Percentiles rank a stretch among this genome's conserved stretches.
Evolutionary conservation across 2,329 filamentous ascomycete species (phyloP).

Genomic region (Elsinoe australis): DNA sequence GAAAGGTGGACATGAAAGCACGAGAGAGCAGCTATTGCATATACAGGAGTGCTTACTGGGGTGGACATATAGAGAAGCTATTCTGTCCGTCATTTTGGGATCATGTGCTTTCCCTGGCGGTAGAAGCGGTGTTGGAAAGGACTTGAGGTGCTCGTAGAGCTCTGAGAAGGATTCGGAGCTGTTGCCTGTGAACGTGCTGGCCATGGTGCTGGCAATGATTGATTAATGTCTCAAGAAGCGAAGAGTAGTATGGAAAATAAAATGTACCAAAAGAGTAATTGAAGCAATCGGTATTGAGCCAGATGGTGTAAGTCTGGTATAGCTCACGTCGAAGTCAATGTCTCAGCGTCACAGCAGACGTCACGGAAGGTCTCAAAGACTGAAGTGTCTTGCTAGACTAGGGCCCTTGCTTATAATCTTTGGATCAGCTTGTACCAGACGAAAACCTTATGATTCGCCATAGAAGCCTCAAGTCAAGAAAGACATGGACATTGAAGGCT

Average conservation of each 20-base stretch:
- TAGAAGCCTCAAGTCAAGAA: no score
- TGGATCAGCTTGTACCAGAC: no score
- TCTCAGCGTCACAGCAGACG: slow-evolving; percentile 13
- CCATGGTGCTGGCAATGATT: neutral
- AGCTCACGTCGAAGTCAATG: no score
- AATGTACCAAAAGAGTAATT: neutral
- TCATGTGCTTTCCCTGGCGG: slow-evolving; percentile 25
- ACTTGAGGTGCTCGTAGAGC: slow-evolving; percentile 27
- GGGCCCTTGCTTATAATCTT: no score
- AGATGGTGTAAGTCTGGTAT: neutral
- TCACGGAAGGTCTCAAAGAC: neutral
- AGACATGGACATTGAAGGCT: no score
- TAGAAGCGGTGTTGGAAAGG: slow-evolving; percentile 26
- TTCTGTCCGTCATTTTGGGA: slow-evolving; percentile 24
- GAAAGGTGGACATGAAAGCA: slow-evolving; percentile 45
- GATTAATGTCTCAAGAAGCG: neutral
- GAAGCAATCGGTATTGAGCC: no score
- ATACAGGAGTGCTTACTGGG: slow-evolving; percentile 41
- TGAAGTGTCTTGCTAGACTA: neutral
- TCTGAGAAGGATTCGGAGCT: slow-evolving; percentile 25
- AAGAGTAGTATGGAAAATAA: neutral
- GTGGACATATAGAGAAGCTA: slow-evolving; percentile 27
- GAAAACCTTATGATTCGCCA: no score
- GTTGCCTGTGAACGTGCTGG: slow-evolving; percentile 2
- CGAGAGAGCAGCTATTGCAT: slow-evolving; percentile 45